Base-by-base conservation (phyloP, 2,329 filamentous ascomycete species). In the Colletotrichum truncatum region DNA sequence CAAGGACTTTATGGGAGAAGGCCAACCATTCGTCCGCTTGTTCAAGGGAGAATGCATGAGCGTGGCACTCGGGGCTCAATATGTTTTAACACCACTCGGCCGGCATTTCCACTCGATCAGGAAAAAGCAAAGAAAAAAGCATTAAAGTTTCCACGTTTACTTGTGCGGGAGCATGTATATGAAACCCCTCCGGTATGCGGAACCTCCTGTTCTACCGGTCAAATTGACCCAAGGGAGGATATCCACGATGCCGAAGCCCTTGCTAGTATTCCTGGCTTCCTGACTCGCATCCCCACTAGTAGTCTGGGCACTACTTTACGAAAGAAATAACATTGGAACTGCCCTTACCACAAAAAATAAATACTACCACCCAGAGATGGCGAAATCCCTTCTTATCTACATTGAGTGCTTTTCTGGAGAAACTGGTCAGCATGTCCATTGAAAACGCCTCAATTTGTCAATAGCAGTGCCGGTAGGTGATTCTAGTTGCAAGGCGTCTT, bases 221-320 rank as follows among this genome's bases (percentile, higher is more conserved):
- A 45, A 12, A 26, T 39, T 28, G 51, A 7, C 25, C 14, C 51
- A 54, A 41, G 51, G 51, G 51, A 41, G 12, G 16, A 30, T 14
- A 10, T 23, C 36, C 18, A 7, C 9, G 38, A 10, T 34, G 5
- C 28, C 23, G 14, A 34, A 25, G 34, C 55, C 55, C 25, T 59
- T 7, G 45, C 34, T 41, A 12, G 16, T 30, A 12, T 43, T 41
- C 12, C 25, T 18, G 55, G 55, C 25, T 26, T 52, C 28, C 45
- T 59, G 55, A 59, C 55, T 59, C 55, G 55, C 16, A 25, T 28
- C 55, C 16, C 55, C 55, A 52, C 55, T 9, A 25, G n/a, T 26
- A n/a, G 25, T 9, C 55, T 51, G 43, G 55, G 55, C 55, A 59
- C 34, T 51, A 18, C 41, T 11, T 32, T 4, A 32, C 32, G n/a